Evolutionary conservation across 495 filamentous ascomycete genomes (phyloP), one percentile per base, ranked within the genome.

Genomic region (Penicillium diatomitis): DNA sequence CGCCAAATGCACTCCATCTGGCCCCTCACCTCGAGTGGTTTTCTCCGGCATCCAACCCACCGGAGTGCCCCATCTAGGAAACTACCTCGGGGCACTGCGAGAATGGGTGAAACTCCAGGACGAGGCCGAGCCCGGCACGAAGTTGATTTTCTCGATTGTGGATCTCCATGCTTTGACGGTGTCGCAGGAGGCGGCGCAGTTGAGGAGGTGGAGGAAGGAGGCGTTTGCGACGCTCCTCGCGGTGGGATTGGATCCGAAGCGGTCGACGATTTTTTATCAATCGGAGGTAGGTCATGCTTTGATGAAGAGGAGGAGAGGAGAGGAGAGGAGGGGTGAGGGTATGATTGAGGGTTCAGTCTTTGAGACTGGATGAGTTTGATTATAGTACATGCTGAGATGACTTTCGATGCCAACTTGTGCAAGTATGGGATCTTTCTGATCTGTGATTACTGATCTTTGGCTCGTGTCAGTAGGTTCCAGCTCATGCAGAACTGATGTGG

Each of bases 11-110:
- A 20, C 20, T 20, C 20, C 20, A 20, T 20, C 20, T 20, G 0
- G 1, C 20, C 20, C 20, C 20, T 20, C 20, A 2, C 20, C 20
- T 20, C 20, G 20, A 20, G 20, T 20, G 20, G 20, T 20, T 20
- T 97, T 97, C 73, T 97, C 94, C 7, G 92, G 89, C 31, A 97
- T 98, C 52, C 92, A 98, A 59, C 94, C 92, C 11, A 97, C 92
- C 4, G 92, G 90, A 4, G 69, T 95, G 7, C 94, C 92, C n/a
- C 94, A 97, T 62, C 72, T 98, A 32, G 92, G 92, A 9, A 98
- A 98, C 66, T 97, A 97, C 62, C 76, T 96, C 6, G 92, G 92
- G 8, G 94, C 92, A n/a, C 69, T 98, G 46, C 77, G 79, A 31
- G 78, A 86, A 72, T 98, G 92, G 92, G 83, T 83, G 34, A 70